phyloP scores from a whole-genome alignment of 2,329 filamentous ascomycete species.

The Alternaria incomplexa region DNA sequence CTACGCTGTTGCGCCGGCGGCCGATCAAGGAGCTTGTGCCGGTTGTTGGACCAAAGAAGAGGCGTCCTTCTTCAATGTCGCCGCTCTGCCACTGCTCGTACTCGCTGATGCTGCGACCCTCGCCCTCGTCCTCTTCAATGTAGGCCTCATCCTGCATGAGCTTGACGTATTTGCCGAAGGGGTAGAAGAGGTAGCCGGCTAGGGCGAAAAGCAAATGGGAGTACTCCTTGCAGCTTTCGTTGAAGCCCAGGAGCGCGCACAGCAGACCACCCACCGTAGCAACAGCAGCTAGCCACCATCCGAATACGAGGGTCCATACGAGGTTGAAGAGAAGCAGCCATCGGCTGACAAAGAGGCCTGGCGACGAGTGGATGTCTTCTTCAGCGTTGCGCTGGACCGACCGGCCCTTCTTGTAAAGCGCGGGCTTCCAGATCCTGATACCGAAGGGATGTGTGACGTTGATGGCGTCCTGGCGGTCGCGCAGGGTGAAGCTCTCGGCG shows the following conservation, averaged over 20 bases:
- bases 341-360: slow-evolving; percentile 81
- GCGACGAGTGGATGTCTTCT: slow-evolving; percentile 94
- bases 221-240: slow-evolving; percentile 81
- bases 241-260: slow-evolving; percentile 80
- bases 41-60: slow-evolving; percentile 88
- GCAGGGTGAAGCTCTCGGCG: slow-evolving; percentile 95
- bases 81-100: slow-evolving; percentile 99
- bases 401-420: slow-evolving; percentile 94
- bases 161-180: slow-evolving; percentile 94
- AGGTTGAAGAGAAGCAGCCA: slow-evolving; percentile 90
- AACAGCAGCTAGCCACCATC: slow-evolving; percentile 91
- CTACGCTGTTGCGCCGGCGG: slow-evolving; percentile 83
- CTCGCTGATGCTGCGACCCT: slow-evolving; percentile 95
- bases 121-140: slow-evolving; percentile 89
- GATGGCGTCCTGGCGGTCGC: slow-evolving; percentile 95
- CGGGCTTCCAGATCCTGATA: slow-evolving; percentile 98
- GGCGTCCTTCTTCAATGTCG: slow-evolving; percentile 90
- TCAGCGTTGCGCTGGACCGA: slow-evolving; percentile 97
- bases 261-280: slow-evolving; percentile 75
- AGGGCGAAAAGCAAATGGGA: slow-evolving; percentile 84
- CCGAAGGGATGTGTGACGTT: slow-evolving; percentile 99
- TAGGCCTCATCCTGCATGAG: slow-evolving; percentile 94
- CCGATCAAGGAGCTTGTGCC: slow-evolving; percentile 79
- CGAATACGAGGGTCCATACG: slow-evolving; percentile 88
- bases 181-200: slow-evolving; percentile 87